Conservation (phyloP, 2,329 filamentous ascomycete genomes). For the Fusarium sarcochroum region DNA sequence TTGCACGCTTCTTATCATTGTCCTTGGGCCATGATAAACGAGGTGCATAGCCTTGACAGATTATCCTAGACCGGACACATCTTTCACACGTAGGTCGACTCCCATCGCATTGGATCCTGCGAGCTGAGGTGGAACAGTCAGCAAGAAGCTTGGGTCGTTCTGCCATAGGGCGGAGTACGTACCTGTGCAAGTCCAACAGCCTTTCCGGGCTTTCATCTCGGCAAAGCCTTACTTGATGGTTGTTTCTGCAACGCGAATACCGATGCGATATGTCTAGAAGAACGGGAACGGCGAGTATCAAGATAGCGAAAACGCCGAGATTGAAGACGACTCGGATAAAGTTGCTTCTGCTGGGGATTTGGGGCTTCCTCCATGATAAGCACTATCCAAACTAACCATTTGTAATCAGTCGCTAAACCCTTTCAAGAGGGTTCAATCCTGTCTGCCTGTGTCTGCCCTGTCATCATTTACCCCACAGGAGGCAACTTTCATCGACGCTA, state of each 20-base stretch:
- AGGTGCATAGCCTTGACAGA: constrained; percentile 32
- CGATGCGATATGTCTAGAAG: too few species aligned
- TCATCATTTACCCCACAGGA: constrained; percentile 20
- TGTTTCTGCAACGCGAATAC: background rate
- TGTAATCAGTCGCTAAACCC: constrained; percentile 10
- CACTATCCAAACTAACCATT: background rate
- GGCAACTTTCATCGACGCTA: constrained; percentile 34
- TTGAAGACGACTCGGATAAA: constrained; percentile 12
- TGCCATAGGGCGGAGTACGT: background rate
- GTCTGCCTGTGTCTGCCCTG: background rate
- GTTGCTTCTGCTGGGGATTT: constrained; percentile 10
- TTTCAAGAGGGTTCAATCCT: background rate
- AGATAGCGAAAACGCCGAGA: background rate
- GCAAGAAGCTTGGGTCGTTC: background rate
- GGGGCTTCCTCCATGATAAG: background rate
- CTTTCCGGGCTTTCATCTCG: constrained; percentile 24
- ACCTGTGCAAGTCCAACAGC: constrained; percentile 44
- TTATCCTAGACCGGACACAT: constrained; percentile 12
- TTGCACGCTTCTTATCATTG: constrained; percentile 28
- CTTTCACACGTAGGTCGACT: constrained; percentile 21
- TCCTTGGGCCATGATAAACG: constrained; percentile 40
- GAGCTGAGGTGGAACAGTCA: constrained; percentile 24
- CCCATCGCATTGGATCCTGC: constrained; percentile 43
- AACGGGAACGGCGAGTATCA: too few species aligned
- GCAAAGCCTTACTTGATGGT: background rate